Conservation (phyloP, 2,329 filamentous ascomycete genomes). For the Hypoxylon sp. region DNA sequence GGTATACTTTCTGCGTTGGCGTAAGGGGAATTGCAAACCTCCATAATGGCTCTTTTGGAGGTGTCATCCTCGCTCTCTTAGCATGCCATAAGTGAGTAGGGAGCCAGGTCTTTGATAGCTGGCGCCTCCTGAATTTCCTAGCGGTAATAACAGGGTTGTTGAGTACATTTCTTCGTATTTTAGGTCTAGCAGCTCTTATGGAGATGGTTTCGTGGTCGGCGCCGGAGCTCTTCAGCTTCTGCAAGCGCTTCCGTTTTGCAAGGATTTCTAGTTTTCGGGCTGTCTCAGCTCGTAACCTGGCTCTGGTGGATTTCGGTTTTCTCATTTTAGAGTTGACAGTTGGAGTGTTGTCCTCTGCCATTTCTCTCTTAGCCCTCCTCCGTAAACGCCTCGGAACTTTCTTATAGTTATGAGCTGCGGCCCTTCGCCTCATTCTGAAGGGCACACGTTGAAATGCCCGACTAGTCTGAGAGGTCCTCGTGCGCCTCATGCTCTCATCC, state of each 20-base stretch:
- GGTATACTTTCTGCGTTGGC: conserved; percentile 90
- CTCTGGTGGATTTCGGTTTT: conserved; percentile 71
- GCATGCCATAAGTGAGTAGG: conserved; percentile 96
- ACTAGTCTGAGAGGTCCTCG: conserved; percentile 73
- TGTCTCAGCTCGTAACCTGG: conserved; percentile 79
- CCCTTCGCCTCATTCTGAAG: conserved; percentile 84
- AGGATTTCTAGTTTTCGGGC: conserved; percentile 79
- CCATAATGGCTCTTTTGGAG: conserved; percentile 85
- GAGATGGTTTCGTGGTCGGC: conserved; percentile 56
- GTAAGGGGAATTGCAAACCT: conserved; percentile 88
- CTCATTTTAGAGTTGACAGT: conserved; percentile 77
- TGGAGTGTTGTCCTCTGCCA: conserved; percentile 92
- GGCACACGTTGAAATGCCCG: conserved; percentile 94
- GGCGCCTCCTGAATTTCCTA: conserved; percentile 84
- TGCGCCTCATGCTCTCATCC: conserved; percentile 83
- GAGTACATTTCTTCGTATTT: conserved; percentile 78
- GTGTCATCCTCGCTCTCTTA: conserved; percentile 91
- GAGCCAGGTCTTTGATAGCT: conserved; percentile 91
- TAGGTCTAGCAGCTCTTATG: conserved; percentile 68
- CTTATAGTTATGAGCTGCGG: conserved; percentile 95
- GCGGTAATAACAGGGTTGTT: conserved; percentile 71
- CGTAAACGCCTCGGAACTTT: conserved; percentile 85
- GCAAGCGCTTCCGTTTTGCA: conserved; percentile 66
- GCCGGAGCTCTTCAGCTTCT: conserved; percentile 54
- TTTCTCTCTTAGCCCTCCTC: conserved; percentile 77